Percentiles rank a stretch among this genome's conserved stretches.
Conservation (phyloP, 1,284 basidiomycete species). For the Flammula alnicola region DNA sequence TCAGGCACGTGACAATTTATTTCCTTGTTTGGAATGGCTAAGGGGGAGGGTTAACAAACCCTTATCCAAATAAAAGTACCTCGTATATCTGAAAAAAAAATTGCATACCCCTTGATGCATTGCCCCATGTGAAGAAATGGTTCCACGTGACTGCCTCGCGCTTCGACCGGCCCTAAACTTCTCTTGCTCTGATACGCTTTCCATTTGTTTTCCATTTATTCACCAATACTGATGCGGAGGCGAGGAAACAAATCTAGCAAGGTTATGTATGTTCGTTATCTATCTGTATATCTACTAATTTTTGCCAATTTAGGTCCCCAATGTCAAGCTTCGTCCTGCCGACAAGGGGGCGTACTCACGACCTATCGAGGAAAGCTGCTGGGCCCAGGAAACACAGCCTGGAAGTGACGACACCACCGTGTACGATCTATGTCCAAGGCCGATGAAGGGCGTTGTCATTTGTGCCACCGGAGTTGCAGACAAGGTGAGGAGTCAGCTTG, state of each 20-base stretch:
- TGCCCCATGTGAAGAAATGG: too few species aligned
- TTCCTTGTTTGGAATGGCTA: too few species aligned
- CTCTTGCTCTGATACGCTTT: too few species aligned
- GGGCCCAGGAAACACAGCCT: slow-evolving; percentile 45
- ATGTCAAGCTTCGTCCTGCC: slow-evolving; percentile 76
- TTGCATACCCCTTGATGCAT: too few species aligned
- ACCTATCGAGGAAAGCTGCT: slow-evolving; percentile 34
- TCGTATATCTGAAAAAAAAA: too few species aligned
- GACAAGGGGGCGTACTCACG: slow-evolving; percentile 40
- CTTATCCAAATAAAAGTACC: too few species aligned
- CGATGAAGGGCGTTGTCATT: slow-evolving; percentile 65
- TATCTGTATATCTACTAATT: not conserved
- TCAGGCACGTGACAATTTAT: too few species aligned
- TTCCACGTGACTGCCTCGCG: too few species aligned
- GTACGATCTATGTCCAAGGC: slow-evolving; percentile 62
- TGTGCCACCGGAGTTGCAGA: slow-evolving; percentile 77
- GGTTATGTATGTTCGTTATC: slow-evolving; percentile 11
- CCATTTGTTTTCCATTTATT: too few species aligned
- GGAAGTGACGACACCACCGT: slow-evolving; percentile 45
- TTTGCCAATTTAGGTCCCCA: slow-evolving; percentile 58
- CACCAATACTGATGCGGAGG: slow-evolving; percentile 31
- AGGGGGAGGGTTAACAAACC: too few species aligned
- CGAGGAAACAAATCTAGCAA: slow-evolving; percentile 35
- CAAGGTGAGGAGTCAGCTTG: slow-evolving; percentile 49
- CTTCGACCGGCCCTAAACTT: too few species aligned